Conservation (phyloP, 202 grass and related monocot species). For the Cymbopogon flexuosus region DNA sequence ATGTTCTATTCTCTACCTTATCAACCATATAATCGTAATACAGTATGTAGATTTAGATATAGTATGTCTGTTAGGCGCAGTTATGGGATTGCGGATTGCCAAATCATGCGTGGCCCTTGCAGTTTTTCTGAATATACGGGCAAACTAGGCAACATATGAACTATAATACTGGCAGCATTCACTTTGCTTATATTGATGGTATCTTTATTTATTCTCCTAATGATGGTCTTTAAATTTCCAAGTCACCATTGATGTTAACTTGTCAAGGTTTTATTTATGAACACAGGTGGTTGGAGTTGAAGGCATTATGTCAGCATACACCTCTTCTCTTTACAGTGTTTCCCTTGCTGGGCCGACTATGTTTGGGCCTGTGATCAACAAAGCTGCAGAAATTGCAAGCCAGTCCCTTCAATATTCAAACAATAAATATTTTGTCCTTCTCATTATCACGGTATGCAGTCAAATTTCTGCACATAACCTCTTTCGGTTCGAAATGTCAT, state of each 20-base stretch:
- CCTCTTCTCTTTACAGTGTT: conserved; percentile 56
- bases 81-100: neutral
- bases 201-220: neutral
- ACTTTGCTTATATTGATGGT: conserved; percentile 4
- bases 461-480: neutral
- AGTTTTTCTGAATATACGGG: neutral
- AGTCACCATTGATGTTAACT: neutral
- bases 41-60: neutral
- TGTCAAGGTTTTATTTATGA: conserved; percentile 4
- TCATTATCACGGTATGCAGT: conserved; percentile 76
- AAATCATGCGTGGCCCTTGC: conserved; percentile 1
- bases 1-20: neutral
- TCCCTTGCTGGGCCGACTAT: conserved; percentile 80
- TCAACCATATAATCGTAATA: neutral
- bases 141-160: neutral
- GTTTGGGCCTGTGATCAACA: conserved; percentile 89
- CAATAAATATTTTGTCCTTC: conserved; percentile 86
- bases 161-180: neutral
- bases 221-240: neutral
- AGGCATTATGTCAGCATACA: conserved; percentile 92
- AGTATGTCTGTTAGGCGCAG: neutral
- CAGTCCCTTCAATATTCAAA: conserved; percentile 61
- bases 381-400: conserved; percentile 76
- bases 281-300: conserved; percentile 79
- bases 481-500: neutral